A percentile compares a stretch with the other conserved stretches of the same genome.
These are phyloP conservation scores for Lumnitzera littorea DNA, from an alignment of 345 rosid species.

Conservation along the genomic window DNA sequence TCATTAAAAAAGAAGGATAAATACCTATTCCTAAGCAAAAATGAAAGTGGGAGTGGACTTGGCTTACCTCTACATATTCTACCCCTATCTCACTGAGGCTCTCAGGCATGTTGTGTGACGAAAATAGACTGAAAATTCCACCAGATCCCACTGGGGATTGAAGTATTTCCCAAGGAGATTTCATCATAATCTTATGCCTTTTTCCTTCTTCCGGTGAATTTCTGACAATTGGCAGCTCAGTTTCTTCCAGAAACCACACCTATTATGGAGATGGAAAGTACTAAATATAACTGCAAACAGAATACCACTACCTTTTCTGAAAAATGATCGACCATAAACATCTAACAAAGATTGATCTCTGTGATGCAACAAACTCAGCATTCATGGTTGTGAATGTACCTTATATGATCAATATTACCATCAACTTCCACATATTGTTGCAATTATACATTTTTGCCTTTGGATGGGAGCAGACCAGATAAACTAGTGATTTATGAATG, in stretches of 20 bases:
- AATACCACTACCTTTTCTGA: background rate
- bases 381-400: no score
- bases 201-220: constrained; percentile 37
- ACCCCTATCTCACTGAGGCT: constrained; percentile 49
- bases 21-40: background rate
- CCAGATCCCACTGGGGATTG: constrained; percentile 80
- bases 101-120: constrained; percentile 40
- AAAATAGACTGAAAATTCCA: constrained; percentile 53
- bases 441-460: no score
- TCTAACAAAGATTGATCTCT: no score
- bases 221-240: constrained; percentile 65
- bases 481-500: no score
- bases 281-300: background rate
- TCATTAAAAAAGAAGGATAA: background rate
- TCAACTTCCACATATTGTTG: no score
- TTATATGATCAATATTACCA: no score
- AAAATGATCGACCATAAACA: no score
- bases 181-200: constrained; percentile 71
- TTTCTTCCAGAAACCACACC: constrained; percentile 81
- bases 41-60: background rate
- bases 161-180: constrained; percentile 88
- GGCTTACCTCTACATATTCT: constrained; percentile 59
- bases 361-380: no score
- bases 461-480: no score
- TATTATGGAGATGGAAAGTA: constrained; percentile 15